Base-by-base conservation (phyloP, 441 rosid genomes). In the Eutrema salsugineum region DNA sequence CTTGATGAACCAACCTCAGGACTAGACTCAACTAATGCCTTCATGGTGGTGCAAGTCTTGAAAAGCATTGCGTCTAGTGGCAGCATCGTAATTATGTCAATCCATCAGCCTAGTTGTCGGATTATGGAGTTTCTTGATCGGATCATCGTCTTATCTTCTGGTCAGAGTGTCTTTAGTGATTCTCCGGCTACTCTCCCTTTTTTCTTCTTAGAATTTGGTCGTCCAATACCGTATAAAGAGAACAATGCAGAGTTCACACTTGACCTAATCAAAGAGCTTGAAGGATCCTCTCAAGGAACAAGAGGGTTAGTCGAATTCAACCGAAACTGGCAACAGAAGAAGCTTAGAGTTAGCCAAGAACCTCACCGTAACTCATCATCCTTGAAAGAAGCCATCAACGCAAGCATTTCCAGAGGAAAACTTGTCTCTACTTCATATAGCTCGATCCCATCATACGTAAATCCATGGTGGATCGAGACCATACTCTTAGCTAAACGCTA, bases 1-100 rank as follows among this genome's bases (percentile, higher is more conserved):
- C 93, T 91, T 0, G 93, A 91, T 30, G 95, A 89, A 65, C 93
- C 97, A 40, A 89, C 97, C 51, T 87, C 95, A 8, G 95, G 95
- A 46, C 88, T 89, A 33, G 95, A 91, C 76, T 91, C 97, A 15
- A 83, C 91, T 0, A 86, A 90, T 27, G 93, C 93, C 47, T 85
- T 78, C 64, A 84, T 89, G 59, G 97, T 89, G 5, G 97, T 87
- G 48, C 93, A 91, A 43, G 87, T 86, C 83, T 88, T 91, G 36
- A 87, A 91, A 79, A 87, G 82, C 61, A 91, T 91, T 16, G 91
- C 95, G 16, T 70, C 59, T 42, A 77, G 88, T 10, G 95, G 93
- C 8, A 89, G 95, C 77, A 81, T 89, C 3, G 93, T 89, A 15
- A 76, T 89, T 66, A 89, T 89, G 91, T 88, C 97, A 33, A 86